phyloP scores from a whole-genome alignment of 2,329 filamentous ascomycete species.

The Colletotrichum chrysophilum region DNA sequence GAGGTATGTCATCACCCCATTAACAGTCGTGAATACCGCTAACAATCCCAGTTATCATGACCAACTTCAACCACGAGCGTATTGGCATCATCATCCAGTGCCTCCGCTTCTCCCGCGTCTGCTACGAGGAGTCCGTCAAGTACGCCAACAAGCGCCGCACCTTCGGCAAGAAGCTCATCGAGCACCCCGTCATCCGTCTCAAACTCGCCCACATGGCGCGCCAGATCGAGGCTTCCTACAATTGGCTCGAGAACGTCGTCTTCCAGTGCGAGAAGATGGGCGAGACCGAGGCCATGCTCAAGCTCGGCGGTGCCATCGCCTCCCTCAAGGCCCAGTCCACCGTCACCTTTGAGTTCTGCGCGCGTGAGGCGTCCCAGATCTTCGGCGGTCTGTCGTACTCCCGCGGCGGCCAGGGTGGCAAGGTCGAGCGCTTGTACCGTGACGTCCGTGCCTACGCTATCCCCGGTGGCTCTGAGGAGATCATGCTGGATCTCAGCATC shows the following conservation, averaged over 20 bases:
- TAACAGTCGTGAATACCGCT: constrained; percentile 20
- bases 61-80: constrained; percentile 99
- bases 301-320: constrained; percentile 93
- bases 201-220: constrained; percentile 98
- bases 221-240: constrained; percentile 96
- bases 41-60: constrained; percentile 81
- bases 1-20: constrained; percentile 52
- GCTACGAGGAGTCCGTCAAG: constrained; percentile 95
- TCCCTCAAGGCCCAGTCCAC: constrained; percentile 93
- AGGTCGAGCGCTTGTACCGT: constrained; percentile 92
- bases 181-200: constrained; percentile 95
- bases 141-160: constrained; percentile 97
- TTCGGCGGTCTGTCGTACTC: constrained; percentile 94
- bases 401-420: constrained; percentile 90
- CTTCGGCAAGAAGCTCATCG: constrained; percentile 95
- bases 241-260: constrained; percentile 95
- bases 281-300: constrained; percentile 94
- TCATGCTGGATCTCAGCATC: constrained; percentile 97
- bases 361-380: constrained; percentile 94
- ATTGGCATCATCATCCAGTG: constrained; percentile 99
- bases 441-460: constrained; percentile 97
- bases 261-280: constrained; percentile 94
- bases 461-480: constrained; percentile 95
- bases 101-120: constrained; percentile 92
- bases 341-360: constrained; percentile 96